Conservation (phyloP, 148 eudicot genomes). For the Agrostemma githago region DNA sequence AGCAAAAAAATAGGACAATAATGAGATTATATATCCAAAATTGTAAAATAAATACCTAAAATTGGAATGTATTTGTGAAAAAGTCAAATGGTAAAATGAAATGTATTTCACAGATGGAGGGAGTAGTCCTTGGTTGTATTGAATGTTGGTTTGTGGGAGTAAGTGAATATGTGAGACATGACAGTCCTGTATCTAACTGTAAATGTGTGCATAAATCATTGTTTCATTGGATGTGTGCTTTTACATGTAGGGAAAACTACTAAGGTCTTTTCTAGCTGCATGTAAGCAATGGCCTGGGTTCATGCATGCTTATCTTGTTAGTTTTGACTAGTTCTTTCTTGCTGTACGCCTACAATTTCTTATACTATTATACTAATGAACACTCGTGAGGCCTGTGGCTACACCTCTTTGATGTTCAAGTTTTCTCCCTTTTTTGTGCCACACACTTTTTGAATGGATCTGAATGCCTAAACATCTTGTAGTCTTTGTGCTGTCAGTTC, state of each 20-base stretch:
- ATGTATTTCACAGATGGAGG: too few species aligned
- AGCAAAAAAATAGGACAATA: too few species aligned
- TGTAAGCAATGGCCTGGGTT: background rate
- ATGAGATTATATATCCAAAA: too few species aligned
- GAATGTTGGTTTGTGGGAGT: background rate
- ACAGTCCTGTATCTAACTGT: background rate
- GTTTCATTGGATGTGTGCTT: background rate
- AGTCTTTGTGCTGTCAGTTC: background rate
- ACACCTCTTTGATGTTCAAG: background rate
- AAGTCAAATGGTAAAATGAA: too few species aligned
- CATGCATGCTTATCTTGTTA: background rate
- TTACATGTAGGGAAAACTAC: background rate
- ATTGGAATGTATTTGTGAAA: too few species aligned
- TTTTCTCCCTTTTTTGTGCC: background rate
- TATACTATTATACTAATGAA: background rate
- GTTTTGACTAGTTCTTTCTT: background rate
- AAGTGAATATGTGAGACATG: background rate
- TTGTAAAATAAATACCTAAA: too few species aligned
- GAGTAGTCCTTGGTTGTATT: background rate
- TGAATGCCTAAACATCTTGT: background rate
- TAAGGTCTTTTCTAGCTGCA: background rate
- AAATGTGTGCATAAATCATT: background rate
- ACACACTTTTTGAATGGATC: background rate
- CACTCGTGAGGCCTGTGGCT: background rate
- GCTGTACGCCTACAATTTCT: background rate